Evolutionary conservation across 331 rosid species (phyloP).

Genomic region (Phaseolus coccineus): DNA sequence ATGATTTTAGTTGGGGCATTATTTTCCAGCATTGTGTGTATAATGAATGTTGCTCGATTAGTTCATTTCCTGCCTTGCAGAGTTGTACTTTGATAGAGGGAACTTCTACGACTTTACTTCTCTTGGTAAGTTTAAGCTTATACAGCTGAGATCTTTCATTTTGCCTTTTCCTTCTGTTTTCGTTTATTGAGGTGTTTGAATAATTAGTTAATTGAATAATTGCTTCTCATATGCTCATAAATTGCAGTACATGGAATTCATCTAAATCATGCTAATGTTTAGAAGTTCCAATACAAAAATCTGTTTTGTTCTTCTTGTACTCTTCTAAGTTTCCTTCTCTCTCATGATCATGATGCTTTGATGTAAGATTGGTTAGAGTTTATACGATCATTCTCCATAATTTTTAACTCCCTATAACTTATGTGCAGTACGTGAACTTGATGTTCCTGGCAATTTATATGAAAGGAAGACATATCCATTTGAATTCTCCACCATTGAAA

Average conservation of each 20-base stretch:
- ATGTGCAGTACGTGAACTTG: slow-evolving; percentile 70
- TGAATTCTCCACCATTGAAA: slow-evolving; percentile 62
- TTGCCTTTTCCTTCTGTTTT: background rate
- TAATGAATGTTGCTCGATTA: background rate
- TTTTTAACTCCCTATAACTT: slow-evolving; percentile 13
- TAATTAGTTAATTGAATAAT: background rate
- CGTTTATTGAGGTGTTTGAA: background rate
- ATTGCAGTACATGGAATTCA: background rate
- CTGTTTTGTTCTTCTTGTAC: background rate
- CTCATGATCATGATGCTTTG: background rate
- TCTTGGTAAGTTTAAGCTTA: slow-evolving; percentile 55
- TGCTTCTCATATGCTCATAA: background rate
- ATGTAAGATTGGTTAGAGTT: background rate
- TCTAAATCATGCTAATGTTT: background rate
- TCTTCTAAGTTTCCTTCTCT: background rate
- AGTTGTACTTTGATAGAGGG: slow-evolving; percentile 59
- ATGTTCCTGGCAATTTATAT: slow-evolving; percentile 66
- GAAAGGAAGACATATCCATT: slow-evolving; percentile 66
- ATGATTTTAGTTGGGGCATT: background rate
- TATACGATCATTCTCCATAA: background rate
- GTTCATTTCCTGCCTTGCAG: slow-evolving; percentile 45
- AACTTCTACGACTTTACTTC: slow-evolving; percentile 72
- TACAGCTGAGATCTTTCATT: background rate
- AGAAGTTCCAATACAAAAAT: background rate
- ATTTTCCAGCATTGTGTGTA: background rate